Conservation (phyloP, 1,139 yeast species). For the Pichia sp. region DNA sequence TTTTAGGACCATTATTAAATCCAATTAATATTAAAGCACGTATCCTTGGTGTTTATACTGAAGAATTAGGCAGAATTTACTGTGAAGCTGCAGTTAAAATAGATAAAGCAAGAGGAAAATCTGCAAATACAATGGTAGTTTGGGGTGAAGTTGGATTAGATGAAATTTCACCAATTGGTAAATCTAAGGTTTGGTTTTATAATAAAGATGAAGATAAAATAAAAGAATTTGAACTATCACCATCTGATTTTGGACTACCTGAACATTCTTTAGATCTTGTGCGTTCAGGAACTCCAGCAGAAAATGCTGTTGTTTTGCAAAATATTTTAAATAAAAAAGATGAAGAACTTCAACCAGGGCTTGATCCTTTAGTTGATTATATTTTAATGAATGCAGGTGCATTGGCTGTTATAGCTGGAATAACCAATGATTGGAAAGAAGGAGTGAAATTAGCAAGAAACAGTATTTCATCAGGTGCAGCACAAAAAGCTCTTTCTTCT, state of each 20-base stretch:
- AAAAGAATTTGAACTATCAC: constrained; percentile 40
- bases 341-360: constrained; percentile 28
- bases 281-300: constrained; percentile 77
- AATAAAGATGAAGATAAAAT: constrained; percentile 40
- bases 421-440: constrained; percentile 58
- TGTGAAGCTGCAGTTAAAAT: constrained; percentile 70
- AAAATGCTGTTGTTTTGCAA: constrained; percentile 63
- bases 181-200: constrained; percentile 73
- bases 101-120: constrained; percentile 41
- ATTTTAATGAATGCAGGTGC: constrained; percentile 85
- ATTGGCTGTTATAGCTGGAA: constrained; percentile 70
- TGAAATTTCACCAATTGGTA: constrained; percentile 86
- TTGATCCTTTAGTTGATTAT: constrained; percentile 73
- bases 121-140: constrained; percentile 65
- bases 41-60: constrained; percentile 82
- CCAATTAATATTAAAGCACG: constrained; percentile 82
- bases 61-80: constrained; percentile 70
- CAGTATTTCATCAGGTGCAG: constrained; percentile 62
- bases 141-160: constrained; percentile 89
- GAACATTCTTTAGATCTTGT: constrained; percentile 65
- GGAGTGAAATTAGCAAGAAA: constrained; percentile 73
- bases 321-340: constrained; percentile 36
- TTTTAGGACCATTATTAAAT: constrained; percentile 85
- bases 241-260: constrained; percentile 73
- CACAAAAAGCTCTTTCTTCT: constrained; percentile 49